Evolutionary conservation across 1,284 basidiomycete species (phyloP).

Genomic region (Trametes pubescens): DNA sequence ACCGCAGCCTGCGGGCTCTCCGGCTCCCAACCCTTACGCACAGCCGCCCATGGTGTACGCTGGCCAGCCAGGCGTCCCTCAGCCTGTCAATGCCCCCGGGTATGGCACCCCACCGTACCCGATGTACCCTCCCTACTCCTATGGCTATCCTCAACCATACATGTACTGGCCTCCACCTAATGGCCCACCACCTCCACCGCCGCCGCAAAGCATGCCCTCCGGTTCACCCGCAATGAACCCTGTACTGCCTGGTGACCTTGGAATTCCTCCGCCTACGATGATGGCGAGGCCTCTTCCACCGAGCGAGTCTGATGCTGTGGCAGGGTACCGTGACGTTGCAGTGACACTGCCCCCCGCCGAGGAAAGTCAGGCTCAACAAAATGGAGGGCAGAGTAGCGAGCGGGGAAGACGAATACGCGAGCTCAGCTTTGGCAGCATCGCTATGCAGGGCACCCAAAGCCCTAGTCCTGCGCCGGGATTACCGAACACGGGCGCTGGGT

Average conservation of each 20-base stretch:
- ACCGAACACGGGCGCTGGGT: conserved; percentile 14
- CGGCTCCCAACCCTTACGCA: conserved; percentile 34
- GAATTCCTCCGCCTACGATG: conserved; percentile 42
- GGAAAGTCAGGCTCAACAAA: conserved; percentile 11
- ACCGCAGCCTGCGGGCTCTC: conserved; percentile 36
- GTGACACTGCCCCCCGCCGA: conserved; percentile 31
- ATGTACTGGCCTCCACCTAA: conserved; percentile 31
- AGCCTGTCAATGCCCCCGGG: conserved; percentile 33
- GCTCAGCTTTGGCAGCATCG: conserved; percentile 64
- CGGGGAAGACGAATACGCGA: conserved; percentile 35
- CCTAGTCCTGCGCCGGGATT: conserved; percentile 40
- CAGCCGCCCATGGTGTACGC: conserved; percentile 35
- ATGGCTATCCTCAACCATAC: conserved; percentile 35
- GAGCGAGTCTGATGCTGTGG: conserved; percentile 43
- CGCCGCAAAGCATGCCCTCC: conserved; percentile 3
- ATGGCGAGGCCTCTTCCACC: conserved; percentile 43
- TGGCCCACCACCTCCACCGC: conserved; percentile 20
- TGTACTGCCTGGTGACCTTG: conserved; percentile 24
- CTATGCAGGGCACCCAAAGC: conserved; percentile 40
- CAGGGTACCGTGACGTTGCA: conserved; percentile 44
- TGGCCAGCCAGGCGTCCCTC: conserved; percentile 25
- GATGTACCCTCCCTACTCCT: conserved; percentile 34
- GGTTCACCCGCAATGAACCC: conserved; percentile 10
- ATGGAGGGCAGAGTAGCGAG: conserved; percentile 24
- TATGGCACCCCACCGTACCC: conserved; percentile 44